Conservation (phyloP, 2,329 filamentous ascomycete genomes). For the Knufia petricola region DNA sequence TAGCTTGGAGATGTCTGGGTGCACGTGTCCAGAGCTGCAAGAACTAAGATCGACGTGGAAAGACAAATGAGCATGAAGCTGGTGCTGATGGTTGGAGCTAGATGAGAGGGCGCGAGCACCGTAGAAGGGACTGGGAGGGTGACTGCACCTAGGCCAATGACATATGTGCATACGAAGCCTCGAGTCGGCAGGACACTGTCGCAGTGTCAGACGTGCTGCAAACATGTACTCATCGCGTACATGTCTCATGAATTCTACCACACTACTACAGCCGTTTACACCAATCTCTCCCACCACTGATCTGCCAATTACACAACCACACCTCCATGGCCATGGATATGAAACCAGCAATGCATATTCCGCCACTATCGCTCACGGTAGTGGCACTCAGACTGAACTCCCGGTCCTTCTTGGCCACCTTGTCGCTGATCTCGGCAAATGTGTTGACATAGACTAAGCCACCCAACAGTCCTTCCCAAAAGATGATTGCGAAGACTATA, state of each 20-base stretch:
- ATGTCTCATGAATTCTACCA: background rate
- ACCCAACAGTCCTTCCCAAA: slow-evolving; percentile 90
- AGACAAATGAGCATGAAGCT: no score
- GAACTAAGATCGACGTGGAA: no score
- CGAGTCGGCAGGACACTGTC: no score
- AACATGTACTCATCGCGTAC: background rate
- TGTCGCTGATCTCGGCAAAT: slow-evolving; percentile 86
- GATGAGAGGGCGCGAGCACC: no score
- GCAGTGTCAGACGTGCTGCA: background rate
- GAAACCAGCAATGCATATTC: slow-evolving; percentile 81
- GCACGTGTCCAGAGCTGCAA: no score
- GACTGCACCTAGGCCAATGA: no score
- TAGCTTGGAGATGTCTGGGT: no score
- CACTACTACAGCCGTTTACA: slow-evolving; percentile 45
- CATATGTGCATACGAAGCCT: no score
- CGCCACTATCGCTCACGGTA: slow-evolving; percentile 82
- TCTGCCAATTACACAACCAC: slow-evolving; percentile 73
- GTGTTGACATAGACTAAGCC: slow-evolving; percentile 93
- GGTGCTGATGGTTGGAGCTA: no score
- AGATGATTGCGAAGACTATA: slow-evolving; percentile 71
- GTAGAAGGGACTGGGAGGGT: no score
- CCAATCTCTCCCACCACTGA: slow-evolving; percentile 66
- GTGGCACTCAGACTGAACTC: slow-evolving; percentile 89
- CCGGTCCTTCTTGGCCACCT: slow-evolving; percentile 63
- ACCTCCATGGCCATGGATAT: slow-evolving; percentile 75